These are phyloP conservation scores for Cornus florida DNA, from an alignment of 148 eudicot species.

Conservation along the genomic window DNA sequence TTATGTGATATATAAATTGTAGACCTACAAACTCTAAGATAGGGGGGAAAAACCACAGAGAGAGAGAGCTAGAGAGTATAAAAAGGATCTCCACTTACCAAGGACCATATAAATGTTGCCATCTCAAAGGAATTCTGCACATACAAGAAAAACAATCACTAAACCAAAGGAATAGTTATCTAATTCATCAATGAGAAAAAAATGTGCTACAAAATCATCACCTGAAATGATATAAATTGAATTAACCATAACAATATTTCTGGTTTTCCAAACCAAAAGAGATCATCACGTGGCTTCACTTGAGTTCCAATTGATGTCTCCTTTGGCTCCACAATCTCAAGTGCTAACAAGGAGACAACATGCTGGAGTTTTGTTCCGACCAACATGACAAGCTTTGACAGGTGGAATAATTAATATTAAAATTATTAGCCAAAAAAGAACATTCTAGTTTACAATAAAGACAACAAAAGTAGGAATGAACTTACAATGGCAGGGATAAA, in stretches of 20 bases:
- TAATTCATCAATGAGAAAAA: background rate
- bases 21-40: no score
- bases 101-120: constrained; percentile 95
- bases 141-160: constrained; percentile 7
- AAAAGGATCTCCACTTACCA: constrained; percentile 47
- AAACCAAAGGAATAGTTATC: background rate
- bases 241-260: constrained; percentile 68
- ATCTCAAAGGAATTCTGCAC: constrained; percentile 95
- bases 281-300: constrained; percentile 93
- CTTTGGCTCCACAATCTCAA: constrained; percentile 69
- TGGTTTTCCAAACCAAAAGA: constrained; percentile 98
- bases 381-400: constrained; percentile 80
- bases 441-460: background rate
- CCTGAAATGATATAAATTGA: constrained; percentile 98
- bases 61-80: no score
- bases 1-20: no score
- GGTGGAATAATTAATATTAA: background rate
- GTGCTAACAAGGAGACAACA: constrained; percentile 88
- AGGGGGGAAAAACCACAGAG: no score
- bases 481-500: constrained; percentile 93
- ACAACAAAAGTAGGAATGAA: constrained; percentile 3
- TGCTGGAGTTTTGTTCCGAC: constrained; percentile 98
- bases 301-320: constrained; percentile 62
- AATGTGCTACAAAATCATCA: constrained; percentile 12
- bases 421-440: constrained; percentile 4